Evolutionary conservation across 371 early-diverging fungal species (phyloP), one percentile per base, ranked within the genome.

Genomic region (Mucor plumbeus): DNA sequence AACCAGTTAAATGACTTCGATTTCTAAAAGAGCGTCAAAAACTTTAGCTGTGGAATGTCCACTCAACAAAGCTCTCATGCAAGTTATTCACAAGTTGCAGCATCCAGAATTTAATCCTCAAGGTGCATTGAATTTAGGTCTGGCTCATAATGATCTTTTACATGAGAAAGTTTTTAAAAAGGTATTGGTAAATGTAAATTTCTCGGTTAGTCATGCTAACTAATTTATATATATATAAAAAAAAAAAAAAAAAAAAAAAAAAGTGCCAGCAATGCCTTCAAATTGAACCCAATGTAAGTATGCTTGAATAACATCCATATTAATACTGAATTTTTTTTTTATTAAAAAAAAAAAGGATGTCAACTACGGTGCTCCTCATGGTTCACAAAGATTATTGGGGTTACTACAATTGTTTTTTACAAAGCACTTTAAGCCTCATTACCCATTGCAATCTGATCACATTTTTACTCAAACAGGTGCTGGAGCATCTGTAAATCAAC

Each of bases 71-170:
- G 54, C 58, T 3, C 31, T 64, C 3, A 15, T 15, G 6, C 31
- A 64, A 8, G 17, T 36, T 0, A 7, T 60, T 0, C 26, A 39
- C 13, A 59, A 64, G 17, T 11, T 69, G 4, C 35, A 63, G 6
- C 68, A 82, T 62, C 62, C 70, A 31, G 61, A 64, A 4, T 33
- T 67, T 19, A 90, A 90, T 61, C 85, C 86, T 9, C 41, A 58
- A 9, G 94, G 92, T 7, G 83, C 88, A 61, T 75, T 92, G 64
- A 92, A 92, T 61, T 78, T 92, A 3, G 92, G 93, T 15, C 74
- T 90, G 5, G 94, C 94, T 21, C 90, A 89, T 61, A 94, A 92
- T 69, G 71, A 79, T 41, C 85, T 91, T 35, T 84, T 90, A 77
- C 68, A 65, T 31, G 63, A 74, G 0, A 74, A 82, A 9, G 63